These are phyloP conservation scores for Coemansia aciculifera DNA, from an alignment of 192 early-diverging fungal species.

Conservation along the genomic window DNA sequence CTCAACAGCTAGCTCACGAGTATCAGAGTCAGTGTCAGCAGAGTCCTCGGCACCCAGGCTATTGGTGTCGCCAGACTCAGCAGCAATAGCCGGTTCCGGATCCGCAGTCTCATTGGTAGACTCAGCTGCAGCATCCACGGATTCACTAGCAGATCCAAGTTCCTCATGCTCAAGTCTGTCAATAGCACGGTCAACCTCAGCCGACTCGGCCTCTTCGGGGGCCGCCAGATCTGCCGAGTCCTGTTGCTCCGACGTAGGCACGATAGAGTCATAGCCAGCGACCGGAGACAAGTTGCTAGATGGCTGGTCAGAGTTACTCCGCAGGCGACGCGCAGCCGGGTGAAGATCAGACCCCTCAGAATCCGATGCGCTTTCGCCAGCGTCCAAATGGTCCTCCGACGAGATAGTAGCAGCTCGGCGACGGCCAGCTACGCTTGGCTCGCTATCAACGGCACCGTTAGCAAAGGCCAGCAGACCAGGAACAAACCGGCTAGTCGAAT, in stretches of 20 bases:
- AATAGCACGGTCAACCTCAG: background rate
- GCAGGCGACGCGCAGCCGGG: background rate
- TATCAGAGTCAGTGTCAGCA: too few relatives aligned
- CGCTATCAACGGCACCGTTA: background rate
- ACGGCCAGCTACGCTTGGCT: constrained; percentile 10
- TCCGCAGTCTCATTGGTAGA: background rate
- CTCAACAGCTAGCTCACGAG: background rate
- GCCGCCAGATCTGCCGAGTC: background rate
- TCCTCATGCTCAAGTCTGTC: background rate
- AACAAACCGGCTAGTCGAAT: constrained; percentile 32
- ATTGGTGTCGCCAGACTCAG: background rate
- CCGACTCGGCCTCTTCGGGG: background rate
- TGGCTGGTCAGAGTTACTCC: constrained; percentile 10
- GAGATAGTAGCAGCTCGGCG: constrained; percentile 19
- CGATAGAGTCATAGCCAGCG: background rate
- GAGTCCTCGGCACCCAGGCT: background rate
- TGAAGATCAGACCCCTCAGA: background rate
- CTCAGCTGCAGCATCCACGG: constrained; percentile 3
- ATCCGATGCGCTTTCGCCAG: background rate
- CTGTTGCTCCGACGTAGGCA: background rate
- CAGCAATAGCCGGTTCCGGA: background rate
- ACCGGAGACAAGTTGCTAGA: background rate
- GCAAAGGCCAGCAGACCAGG: constrained; percentile 47
- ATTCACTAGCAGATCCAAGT: background rate
- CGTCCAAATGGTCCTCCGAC: constrained; percentile 7